Percentiles rank a stretch among this genome's conserved stretches.
Evolutionary conservation across 768 basidiomycete genomes (phyloP).

Genomic region (Suillus bovinus): DNA sequence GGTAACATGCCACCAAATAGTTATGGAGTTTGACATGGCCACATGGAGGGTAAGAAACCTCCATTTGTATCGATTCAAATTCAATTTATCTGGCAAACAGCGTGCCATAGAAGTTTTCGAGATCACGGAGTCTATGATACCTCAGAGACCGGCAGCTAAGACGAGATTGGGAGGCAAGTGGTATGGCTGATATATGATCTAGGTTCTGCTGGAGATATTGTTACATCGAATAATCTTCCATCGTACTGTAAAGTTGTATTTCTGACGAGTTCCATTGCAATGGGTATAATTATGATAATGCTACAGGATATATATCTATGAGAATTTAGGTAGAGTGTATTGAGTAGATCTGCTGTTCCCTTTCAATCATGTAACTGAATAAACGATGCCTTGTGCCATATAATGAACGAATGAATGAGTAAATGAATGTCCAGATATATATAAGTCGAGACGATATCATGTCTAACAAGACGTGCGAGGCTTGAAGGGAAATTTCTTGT

Average conservation of each 20-base stretch:
- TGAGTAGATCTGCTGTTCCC: not conserved
- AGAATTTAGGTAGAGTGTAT: not conserved
- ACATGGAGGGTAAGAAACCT: slow-evolving; percentile 73
- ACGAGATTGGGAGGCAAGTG: slow-evolving; percentile 64
- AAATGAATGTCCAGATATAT: not conserved
- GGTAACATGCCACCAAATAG: slow-evolving; percentile 77
- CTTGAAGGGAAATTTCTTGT: slow-evolving; percentile 62
- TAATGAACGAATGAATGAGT: not conserved
- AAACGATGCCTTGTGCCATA: not conserved
- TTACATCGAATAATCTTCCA: slow-evolving; percentile 1
- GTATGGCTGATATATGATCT: slow-evolving; percentile 54
- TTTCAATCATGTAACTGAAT: not conserved
- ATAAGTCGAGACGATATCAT: not conserved
- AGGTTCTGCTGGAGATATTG: not conserved
- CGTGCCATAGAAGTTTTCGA: slow-evolving; percentile 86
- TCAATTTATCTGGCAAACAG: slow-evolving; percentile 38
- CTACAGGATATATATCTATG: not conserved
- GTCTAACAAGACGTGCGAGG: slow-evolving; percentile 60
- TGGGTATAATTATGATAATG: slow-evolving; percentile 2
- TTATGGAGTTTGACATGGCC: slow-evolving; percentile 89
- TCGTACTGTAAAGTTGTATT: not conserved
- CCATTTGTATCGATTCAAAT: not conserved
- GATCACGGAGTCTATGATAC: slow-evolving; percentile 75
- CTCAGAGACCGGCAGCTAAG: slow-evolving; percentile 62
- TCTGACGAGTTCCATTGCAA: not conserved